phyloP scores from a whole-genome alignment of 441 rosid genomes.

The Populus hybrid region DNA sequence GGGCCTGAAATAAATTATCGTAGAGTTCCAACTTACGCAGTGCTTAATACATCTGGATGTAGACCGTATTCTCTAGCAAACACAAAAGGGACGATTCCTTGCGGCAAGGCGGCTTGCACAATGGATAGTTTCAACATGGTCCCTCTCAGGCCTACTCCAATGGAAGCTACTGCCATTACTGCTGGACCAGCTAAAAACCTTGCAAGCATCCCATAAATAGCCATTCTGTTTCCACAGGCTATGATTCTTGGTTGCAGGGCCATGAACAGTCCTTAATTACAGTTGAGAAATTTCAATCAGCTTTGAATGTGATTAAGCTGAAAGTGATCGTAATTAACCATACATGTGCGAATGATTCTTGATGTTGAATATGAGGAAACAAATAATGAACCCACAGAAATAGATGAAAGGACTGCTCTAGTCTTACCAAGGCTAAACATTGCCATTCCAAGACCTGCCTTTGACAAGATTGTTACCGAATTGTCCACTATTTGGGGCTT shows the following conservation, averaged over 20 bases:
- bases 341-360: neutral
- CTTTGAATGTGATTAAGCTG: neutral
- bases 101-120: slow-evolving; percentile 34
- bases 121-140: slow-evolving; percentile 17
- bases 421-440: slow-evolving; percentile 34
- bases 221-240: slow-evolving; percentile 28
- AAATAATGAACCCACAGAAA: neutral
- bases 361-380: neutral
- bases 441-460: slow-evolving; percentile 34
- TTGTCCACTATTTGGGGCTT: slow-evolving; percentile 25
- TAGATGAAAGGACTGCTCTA: neutral
- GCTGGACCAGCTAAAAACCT: slow-evolving; percentile 31
- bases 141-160: slow-evolving; percentile 30
- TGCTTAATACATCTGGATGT: slow-evolving; percentile 32
- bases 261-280: slow-evolving; percentile 32
- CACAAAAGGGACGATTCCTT: slow-evolving; percentile 36
- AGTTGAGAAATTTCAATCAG: neutral
- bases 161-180: slow-evolving; percentile 29
- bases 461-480: slow-evolving; percentile 28
- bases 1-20: neutral
- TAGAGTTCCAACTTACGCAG: slow-evolving; percentile 20
- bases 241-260: slow-evolving; percentile 38
- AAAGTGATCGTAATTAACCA: neutral
- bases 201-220: slow-evolving; percentile 17
- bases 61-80: slow-evolving; percentile 28